Evolutionary conservation across 768 basidiomycete species (phyloP).

Genomic region (Pulveroboletus frians): DNA sequence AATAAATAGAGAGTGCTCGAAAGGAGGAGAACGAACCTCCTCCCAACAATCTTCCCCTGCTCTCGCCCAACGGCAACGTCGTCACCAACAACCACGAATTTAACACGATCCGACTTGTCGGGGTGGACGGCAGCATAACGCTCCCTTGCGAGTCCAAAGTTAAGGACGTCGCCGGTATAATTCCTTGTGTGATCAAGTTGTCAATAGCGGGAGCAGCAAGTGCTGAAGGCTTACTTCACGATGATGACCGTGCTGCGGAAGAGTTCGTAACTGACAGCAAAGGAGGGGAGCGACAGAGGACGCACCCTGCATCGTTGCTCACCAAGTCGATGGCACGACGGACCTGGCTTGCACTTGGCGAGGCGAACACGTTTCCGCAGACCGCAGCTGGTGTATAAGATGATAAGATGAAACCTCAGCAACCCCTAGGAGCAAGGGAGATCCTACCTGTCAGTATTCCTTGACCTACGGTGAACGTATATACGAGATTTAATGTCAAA

Average conservation of each 20-base stretch:
- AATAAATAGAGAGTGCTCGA: background rate
- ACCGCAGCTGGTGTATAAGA: constrained; percentile 54
- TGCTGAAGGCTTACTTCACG: constrained; percentile 53
- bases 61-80: constrained; percentile 82
- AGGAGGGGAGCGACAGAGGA: background rate
- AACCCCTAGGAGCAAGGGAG: background rate
- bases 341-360: constrained; percentile 83
- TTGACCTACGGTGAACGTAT: constrained; percentile 40
- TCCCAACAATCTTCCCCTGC: constrained; percentile 80
- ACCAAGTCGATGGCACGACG: constrained; percentile 73
- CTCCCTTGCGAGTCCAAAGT: constrained; percentile 87
- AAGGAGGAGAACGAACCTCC: constrained; percentile 42
- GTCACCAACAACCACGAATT: constrained; percentile 81
- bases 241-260: constrained; percentile 65
- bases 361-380: constrained; percentile 86
- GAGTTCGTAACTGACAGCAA: background rate
- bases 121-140: constrained; percentile 71
- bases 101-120: constrained; percentile 59
- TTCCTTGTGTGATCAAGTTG: constrained; percentile 43
- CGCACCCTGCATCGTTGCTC: constrained; percentile 66
- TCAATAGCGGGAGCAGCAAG: constrained; percentile 4
- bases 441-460: constrained; percentile 69
- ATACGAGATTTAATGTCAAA: background rate
- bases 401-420: constrained; percentile 1
- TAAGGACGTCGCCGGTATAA: constrained; percentile 87